Evolutionary conservation across 345 rosid species (phyloP).

Genomic region (Eucalyptus curtisii): DNA sequence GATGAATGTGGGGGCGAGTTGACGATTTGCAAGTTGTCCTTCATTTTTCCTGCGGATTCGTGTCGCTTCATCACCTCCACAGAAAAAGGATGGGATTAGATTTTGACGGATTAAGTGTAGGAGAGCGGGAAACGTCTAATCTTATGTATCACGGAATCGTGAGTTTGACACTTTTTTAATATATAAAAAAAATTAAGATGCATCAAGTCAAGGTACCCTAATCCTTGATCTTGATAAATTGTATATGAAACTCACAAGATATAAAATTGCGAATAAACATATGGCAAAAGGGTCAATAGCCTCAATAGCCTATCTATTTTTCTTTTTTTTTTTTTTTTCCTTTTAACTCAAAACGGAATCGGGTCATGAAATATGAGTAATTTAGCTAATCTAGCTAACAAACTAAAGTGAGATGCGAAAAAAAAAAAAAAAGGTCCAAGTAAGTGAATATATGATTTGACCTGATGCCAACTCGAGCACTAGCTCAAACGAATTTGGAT

Average conservation of each 20-base stretch:
- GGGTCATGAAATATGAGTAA: neutral
- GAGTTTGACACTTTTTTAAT: neutral
- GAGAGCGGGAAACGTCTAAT: neutral
- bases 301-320: rapidly evolving
- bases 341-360: rapidly evolving
- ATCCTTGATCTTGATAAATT: neutral
- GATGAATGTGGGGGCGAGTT: neutral
- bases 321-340: too few relatives aligned
- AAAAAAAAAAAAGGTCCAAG: rapidly evolving
- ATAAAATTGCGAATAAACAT: neutral
- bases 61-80: neutral
- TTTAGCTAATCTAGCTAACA: neutral
- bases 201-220: too few relatives aligned
- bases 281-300: neutral
- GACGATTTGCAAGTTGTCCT: neutral
- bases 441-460: neutral
- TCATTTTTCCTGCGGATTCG: neutral
- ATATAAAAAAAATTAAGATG: rapidly evolving
- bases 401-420: rapidly evolving
- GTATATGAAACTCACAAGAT: neutral
- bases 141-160: neutral
- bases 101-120: neutral
- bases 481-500: too few relatives aligned
- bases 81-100: neutral
- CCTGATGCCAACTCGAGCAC: neutral